Evolutionary conservation across 2,329 filamentous ascomycete species (phyloP).

Genomic region (Pseudophaeomoniella oleicola): DNA sequence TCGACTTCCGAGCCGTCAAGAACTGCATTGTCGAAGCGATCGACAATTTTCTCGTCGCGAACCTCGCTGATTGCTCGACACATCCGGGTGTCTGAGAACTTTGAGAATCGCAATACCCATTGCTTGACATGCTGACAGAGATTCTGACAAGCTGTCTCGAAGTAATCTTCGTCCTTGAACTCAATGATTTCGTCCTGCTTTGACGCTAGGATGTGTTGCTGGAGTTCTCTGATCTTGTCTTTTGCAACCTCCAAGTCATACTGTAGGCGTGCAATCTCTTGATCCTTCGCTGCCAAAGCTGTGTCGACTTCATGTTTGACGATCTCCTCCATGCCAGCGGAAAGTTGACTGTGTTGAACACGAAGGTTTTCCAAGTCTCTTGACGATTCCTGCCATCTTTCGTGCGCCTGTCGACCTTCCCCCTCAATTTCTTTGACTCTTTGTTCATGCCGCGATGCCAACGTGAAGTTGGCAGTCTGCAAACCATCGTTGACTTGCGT

Average conservation of each 20-base stretch:
- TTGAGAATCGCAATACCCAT: conserved; percentile 96
- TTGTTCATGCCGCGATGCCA: conserved; percentile 61
- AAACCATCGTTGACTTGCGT: conserved; percentile 72
- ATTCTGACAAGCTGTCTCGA: conserved; percentile 84
- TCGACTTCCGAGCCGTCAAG: conserved; percentile 92
- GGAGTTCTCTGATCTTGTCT: conserved; percentile 44
- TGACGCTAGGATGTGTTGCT: conserved; percentile 43
- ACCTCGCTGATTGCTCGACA: conserved; percentile 75
- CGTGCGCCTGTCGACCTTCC: conserved; percentile 42
- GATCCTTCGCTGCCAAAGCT: conserved; percentile 66
- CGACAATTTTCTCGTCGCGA: conserved; percentile 82
- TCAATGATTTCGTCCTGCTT: conserved; percentile 61
- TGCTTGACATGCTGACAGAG: conserved; percentile 92
- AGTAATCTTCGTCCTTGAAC: conserved; percentile 82
- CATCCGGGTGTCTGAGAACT: conserved; percentile 83
- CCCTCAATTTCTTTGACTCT: conserved; percentile 54
- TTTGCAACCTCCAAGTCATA: conserved; percentile 60
- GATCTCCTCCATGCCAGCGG: conserved; percentile 46
- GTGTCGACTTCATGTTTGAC: conserved; percentile 47
- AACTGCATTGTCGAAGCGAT: conserved; percentile 85
- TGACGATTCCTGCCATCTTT: conserved; percentile 43
- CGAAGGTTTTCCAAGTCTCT: conserved; percentile 57
- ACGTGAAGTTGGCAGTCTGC: conserved; percentile 58
- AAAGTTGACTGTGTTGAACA: conserved; percentile 46
- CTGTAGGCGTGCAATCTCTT: conserved; percentile 65